Conservation (phyloP, 805 yeast genomes). For the Tetrapisispora fleetii region DNA sequence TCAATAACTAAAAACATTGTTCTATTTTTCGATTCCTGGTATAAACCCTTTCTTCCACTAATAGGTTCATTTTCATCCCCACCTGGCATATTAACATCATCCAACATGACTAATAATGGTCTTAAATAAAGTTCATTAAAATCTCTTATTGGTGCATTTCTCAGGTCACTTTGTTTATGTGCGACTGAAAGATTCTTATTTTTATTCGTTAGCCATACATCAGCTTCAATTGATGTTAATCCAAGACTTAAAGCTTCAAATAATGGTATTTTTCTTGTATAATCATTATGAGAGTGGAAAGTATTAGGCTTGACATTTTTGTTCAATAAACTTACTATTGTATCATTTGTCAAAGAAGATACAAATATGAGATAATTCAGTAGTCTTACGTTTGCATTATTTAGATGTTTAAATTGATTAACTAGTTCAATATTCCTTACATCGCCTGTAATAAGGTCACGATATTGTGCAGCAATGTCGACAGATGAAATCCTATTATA, state of each 20-base stretch:
- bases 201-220: conserved; percentile 39
- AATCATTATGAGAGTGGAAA: conserved; percentile 63
- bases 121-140: conserved; percentile 42
- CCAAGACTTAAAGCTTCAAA: conserved; percentile 47
- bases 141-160: conserved; percentile 32
- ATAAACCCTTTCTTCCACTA: conserved; percentile 33
- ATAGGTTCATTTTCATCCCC: too few relatives aligned
- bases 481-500: background rate
- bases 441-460: background rate
- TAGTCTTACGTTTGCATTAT: background rate
- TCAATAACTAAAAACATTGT: conserved; percentile 57
- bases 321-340: conserved; percentile 8
- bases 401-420: background rate
- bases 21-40: conserved; percentile 34
- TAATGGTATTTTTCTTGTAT: conserved; percentile 49
- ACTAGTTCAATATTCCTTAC: background rate
- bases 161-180: conserved; percentile 42
- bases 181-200: conserved; percentile 47
- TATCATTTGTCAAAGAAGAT: background rate
- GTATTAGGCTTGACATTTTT: conserved; percentile 16
- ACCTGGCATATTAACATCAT: conserved; percentile 33
- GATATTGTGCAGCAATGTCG: background rate
- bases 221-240: conserved; percentile 52
- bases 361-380: background rate
- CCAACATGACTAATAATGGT: conserved; percentile 41